Evolutionary conservation across 805 yeast species (phyloP).

Genomic region (Lipomyces lipofer): DNA sequence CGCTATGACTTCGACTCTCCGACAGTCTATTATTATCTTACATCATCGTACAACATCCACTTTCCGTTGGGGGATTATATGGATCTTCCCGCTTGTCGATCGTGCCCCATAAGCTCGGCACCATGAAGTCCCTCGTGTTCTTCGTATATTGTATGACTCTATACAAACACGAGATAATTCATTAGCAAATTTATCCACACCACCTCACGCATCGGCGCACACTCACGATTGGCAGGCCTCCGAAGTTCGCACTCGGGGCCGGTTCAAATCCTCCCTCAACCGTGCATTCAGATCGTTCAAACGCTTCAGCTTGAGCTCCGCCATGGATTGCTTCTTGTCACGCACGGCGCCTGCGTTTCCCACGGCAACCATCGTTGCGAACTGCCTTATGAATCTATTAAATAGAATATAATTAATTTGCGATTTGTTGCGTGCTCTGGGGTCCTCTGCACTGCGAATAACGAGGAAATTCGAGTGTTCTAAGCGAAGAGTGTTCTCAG

Average conservation of each 20-base stretch:
- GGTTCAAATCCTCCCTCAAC: constrained; percentile 8
- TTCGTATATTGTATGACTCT: constrained; percentile 29
- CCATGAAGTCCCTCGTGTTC: constrained; percentile 28
- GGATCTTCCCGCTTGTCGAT: constrained; percentile 29
- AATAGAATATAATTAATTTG: no score
- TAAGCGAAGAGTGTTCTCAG: no score
- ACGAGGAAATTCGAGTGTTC: no score
- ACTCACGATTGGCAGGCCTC: constrained; percentile 24
- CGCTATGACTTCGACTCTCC: no score
- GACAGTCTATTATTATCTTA: no score
- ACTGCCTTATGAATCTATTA: no score
- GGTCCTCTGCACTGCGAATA: no score
- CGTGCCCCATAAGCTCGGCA: constrained; percentile 31
- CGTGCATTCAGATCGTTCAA: constrained; percentile 14
- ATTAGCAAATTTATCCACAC: not conserved
- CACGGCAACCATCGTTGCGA: no score
- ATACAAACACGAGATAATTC: not conserved
- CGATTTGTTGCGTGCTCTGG: no score
- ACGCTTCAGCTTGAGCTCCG: constrained; percentile 21
- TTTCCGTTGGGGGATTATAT: constrained; percentile 22
- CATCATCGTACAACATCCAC: constrained; percentile 21
- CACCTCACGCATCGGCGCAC: not conserved
- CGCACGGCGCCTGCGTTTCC: constrained; percentile 14
- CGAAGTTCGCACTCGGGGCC: constrained; percentile 17
- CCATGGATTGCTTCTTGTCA: constrained; percentile 7